phyloP scores from a whole-genome alignment of 2,329 filamentous ascomycete species.

The Rachicladosporium sp. region DNA sequence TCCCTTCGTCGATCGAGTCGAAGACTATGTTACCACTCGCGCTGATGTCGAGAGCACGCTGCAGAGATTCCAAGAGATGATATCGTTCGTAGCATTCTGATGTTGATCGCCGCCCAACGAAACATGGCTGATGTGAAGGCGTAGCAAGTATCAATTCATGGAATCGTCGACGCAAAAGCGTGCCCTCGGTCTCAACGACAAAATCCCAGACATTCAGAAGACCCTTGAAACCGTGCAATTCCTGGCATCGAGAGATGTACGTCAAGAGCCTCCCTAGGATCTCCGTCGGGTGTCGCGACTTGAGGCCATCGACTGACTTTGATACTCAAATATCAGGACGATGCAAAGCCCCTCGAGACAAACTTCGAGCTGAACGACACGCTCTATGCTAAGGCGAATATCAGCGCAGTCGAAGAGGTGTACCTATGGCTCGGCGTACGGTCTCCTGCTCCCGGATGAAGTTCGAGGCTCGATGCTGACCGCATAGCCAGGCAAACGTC shows the following conservation, averaged over 20 bases:
- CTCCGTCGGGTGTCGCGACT: not conserved
- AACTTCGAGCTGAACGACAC: slow-evolving; percentile 97
- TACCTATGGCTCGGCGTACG: slow-evolving; percentile 90
- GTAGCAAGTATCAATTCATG: slow-evolving; percentile 99
- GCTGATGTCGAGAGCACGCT: slow-evolving; percentile 70
- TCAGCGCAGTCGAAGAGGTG: slow-evolving; percentile 77
- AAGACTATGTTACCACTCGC: slow-evolving; percentile 71
- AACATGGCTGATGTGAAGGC: slow-evolving; percentile 7
- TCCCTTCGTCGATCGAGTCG: slow-evolving; percentile 77
- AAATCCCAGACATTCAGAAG: slow-evolving; percentile 95
- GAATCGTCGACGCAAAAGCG: slow-evolving; percentile 83
- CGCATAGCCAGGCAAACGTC: slow-evolving; percentile 63
- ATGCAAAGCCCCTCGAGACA: slow-evolving; percentile 64
- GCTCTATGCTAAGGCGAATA: slow-evolving; percentile 74
- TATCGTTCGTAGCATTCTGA: slow-evolving; percentile 41
- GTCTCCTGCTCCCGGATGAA: too few species aligned
- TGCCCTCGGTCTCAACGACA: slow-evolving; percentile 71
- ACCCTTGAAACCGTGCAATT: slow-evolving; percentile 87
- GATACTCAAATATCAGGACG: slow-evolving; percentile 20
- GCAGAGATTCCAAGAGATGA: slow-evolving; percentile 85
- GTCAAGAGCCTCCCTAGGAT: slow-evolving; percentile 1
- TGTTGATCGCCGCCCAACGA: not conserved
- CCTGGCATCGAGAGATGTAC: slow-evolving; percentile 60
- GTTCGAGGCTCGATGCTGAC: too few species aligned
- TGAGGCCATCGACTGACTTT: not conserved